A percentile compares a stretch with the other conserved stretches of the same genome.
Evolutionary conservation across 2,329 filamentous ascomycete genomes (phyloP).

Genomic region (Escovopsis weberi): DNA sequence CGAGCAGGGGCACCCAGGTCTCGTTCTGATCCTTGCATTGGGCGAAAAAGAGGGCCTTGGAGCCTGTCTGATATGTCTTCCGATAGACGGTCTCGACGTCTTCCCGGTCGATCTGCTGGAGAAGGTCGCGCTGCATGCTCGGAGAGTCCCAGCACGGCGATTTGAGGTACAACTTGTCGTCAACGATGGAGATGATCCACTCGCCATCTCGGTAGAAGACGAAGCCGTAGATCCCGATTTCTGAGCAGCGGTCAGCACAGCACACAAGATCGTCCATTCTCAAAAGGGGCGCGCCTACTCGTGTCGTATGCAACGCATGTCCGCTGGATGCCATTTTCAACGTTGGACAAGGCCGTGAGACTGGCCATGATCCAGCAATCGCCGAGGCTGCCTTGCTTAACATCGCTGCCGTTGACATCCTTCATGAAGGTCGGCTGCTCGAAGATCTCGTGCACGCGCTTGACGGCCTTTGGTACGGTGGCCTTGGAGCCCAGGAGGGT

Average conservation of each 20-base stretch:
- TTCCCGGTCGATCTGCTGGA: constrained; percentile 61
- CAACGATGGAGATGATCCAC: constrained; percentile 84
- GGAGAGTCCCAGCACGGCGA: constrained; percentile 72
- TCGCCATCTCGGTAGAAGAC: constrained; percentile 80
- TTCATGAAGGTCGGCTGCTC: constrained; percentile 55
- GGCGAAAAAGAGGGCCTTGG: constrained; percentile 64
- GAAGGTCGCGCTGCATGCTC: constrained; percentile 56
- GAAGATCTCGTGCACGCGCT: constrained; percentile 60
- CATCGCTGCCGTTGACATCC: constrained; percentile 54
- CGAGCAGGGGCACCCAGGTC: constrained; percentile 67
- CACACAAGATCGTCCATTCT: neutral
- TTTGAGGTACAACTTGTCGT: constrained; percentile 78
- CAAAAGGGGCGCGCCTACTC: constrained; percentile 19
- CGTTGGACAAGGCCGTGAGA: constrained; percentile 61
- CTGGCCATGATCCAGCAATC: constrained; percentile 76
- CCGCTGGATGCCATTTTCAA: constrained; percentile 52
- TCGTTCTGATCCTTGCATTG: constrained; percentile 64
- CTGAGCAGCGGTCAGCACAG: constrained; percentile 11
- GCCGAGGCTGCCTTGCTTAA: constrained; percentile 65
- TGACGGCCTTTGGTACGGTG: constrained; percentile 56
- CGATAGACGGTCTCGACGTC: constrained; percentile 59
- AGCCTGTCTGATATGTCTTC: constrained; percentile 58
- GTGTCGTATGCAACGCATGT: constrained; percentile 64
- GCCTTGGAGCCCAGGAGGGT: constrained; percentile 31
- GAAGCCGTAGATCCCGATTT: constrained; percentile 75